phyloP scores from a whole-genome alignment of 495 filamentous ascomycete species.

The Trichoderma orchidacearum region DNA sequence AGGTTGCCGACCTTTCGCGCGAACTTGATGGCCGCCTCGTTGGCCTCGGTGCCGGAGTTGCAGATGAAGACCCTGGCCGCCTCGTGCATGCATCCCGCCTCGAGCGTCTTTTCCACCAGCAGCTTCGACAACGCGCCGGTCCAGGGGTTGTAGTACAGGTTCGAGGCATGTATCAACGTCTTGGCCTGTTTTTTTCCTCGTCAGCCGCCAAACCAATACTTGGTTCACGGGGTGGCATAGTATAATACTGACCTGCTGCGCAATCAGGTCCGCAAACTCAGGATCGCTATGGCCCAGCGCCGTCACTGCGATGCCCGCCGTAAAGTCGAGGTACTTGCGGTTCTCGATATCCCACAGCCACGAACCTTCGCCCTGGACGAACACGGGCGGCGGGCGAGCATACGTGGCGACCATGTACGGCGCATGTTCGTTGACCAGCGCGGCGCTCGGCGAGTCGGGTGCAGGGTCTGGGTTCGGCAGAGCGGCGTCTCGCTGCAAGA shows the following conservation, averaged over 20 bases:
- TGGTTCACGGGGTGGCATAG: constrained; percentile 1
- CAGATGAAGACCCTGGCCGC: constrained; percentile 80
- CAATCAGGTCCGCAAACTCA: constrained; percentile 47
- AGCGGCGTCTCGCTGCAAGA: constrained; percentile 43
- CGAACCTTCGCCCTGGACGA: constrained; percentile 72
- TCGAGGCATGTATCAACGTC: constrained; percentile 77
- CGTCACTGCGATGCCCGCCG: constrained; percentile 91
- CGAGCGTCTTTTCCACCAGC: constrained; percentile 64
- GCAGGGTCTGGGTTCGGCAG: constrained; percentile 69
- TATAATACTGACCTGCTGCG: constrained; percentile 49
- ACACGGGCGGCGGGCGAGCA: constrained; percentile 77
- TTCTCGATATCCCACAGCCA: constrained; percentile 87
- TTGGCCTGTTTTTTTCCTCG: constrained; percentile 52
- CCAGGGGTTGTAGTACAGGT: constrained; percentile 94
- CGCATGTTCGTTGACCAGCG: constrained; percentile 55
- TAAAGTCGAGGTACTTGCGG: constrained; percentile 82
- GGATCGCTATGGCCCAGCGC: constrained; percentile 78
- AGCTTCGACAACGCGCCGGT: constrained; percentile 72
- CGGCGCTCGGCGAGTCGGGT: constrained; percentile 59
- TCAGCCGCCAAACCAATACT: no score
- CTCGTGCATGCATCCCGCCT: constrained; percentile 65
- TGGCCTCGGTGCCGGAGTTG: constrained; percentile 90
- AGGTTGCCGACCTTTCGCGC: constrained; percentile 78
- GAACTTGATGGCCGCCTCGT: constrained; percentile 97
- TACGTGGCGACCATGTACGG: constrained; percentile 94